A percentile compares a stretch with the other conserved stretches of the same genome.
Evolutionary conservation across 1,139 yeast genomes (phyloP).

Genomic region (Petasospora fabianii): DNA sequence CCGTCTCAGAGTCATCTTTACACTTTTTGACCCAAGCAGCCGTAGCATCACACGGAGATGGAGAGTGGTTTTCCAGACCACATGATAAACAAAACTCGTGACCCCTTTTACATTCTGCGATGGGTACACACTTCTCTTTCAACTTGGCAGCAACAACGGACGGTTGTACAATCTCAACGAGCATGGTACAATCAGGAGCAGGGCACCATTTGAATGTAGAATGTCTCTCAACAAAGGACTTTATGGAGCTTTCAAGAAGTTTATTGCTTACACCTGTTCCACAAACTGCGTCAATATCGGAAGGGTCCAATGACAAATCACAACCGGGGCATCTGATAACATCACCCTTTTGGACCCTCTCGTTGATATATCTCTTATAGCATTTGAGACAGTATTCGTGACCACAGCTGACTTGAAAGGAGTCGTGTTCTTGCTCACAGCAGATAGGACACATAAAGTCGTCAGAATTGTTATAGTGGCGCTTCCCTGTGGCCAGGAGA

Average conservation of each 20-base stretch:
- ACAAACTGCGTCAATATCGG: slow-evolving; percentile 34
- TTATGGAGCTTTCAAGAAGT: slow-evolving; percentile 37
- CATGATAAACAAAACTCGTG: slow-evolving; percentile 84
- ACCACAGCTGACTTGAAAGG: slow-evolving; percentile 60
- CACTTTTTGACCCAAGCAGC: slow-evolving; percentile 76
- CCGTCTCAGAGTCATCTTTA: slow-evolving; percentile 83
- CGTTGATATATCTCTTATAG: slow-evolving; percentile 55
- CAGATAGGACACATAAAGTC: slow-evolving; percentile 62
- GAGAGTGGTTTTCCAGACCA: slow-evolving; percentile 73
- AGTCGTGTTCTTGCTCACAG: slow-evolving; percentile 48
- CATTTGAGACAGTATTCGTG: slow-evolving; percentile 72
- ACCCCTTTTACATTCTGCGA: slow-evolving; percentile 62
- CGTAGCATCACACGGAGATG: slow-evolving; percentile 74
- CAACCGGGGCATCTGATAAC: slow-evolving; percentile 65
- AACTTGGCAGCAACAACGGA: slow-evolving; percentile 30
- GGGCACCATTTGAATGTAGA: slow-evolving; percentile 73
- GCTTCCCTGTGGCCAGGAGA: too few relatives aligned
- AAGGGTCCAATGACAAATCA: slow-evolving; percentile 31
- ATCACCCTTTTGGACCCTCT: slow-evolving; percentile 49
- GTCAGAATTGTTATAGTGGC: slow-evolving; percentile 26
- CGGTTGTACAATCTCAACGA: slow-evolving; percentile 47
- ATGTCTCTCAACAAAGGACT: slow-evolving; percentile 50
- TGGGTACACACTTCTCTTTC: slow-evolving; percentile 47
- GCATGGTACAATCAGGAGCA: slow-evolving; percentile 70
- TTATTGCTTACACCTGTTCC: slow-evolving; percentile 30